These are phyloP conservation scores for Knufia fluminis DNA, from an alignment of 2,329 filamentous ascomycete genomes.

Conservation along the genomic window DNA sequence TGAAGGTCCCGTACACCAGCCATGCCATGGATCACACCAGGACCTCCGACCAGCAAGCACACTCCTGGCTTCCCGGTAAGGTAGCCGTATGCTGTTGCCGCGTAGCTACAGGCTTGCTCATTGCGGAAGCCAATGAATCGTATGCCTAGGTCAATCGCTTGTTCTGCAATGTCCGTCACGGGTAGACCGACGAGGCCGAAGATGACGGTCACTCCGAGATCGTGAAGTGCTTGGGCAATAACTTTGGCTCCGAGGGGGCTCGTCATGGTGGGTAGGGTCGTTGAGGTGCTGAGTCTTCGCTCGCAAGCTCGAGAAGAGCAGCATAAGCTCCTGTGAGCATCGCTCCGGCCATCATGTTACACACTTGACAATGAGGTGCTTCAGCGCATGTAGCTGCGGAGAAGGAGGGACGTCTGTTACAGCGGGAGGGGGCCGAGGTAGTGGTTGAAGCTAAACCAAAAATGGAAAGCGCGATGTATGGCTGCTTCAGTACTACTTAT, in stretches of 20 bases:
- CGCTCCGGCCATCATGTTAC: background rate
- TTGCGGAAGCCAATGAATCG: slow-evolving; percentile 51
- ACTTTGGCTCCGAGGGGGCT: slow-evolving; percentile 34
- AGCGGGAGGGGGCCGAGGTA: background rate
- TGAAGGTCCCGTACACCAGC: slow-evolving; percentile 38
- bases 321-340: too few relatives aligned
- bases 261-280: slow-evolving; percentile 18
- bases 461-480: background rate
- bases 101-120: slow-evolving; percentile 51
- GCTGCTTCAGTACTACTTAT: background rate
- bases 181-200: slow-evolving; percentile 49
- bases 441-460: background rate
- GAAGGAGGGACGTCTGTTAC: background rate
- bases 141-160: slow-evolving; percentile 48
- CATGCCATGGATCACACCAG: slow-evolving; percentile 49
- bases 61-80: slow-evolving; percentile 48
- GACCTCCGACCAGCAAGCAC: slow-evolving; percentile 51
- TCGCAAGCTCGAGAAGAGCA: background rate
- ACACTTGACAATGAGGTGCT: background rate
- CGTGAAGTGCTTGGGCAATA: slow-evolving; percentile 40
- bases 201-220: slow-evolving; percentile 42
- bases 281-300: background rate
- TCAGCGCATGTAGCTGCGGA: background rate
- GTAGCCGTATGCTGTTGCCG: slow-evolving; percentile 50
- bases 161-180: slow-evolving; percentile 49